Percentiles rank a stretch among this genome's conserved stretches.
These are phyloP conservation scores for Cucurbita ficifolia DNA, from an alignment of 306 rosid genomes.

Conservation along the genomic window DNA sequence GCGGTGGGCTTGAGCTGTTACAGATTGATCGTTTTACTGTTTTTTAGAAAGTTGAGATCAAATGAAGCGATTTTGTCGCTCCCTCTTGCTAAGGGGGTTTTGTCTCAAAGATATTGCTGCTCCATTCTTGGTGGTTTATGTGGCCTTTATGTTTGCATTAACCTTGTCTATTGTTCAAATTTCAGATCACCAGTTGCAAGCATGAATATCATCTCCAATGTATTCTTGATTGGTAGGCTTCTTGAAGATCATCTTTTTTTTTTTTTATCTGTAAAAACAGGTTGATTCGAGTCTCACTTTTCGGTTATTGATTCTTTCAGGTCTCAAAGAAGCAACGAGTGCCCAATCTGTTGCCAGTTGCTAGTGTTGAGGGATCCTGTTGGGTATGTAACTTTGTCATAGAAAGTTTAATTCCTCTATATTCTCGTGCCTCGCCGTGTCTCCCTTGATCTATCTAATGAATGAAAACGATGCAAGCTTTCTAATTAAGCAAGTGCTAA, in stretches of 20 bases:
- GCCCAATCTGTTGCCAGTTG: slow-evolving; percentile 87
- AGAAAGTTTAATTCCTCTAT: not conserved
- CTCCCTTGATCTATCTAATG: not conserved
- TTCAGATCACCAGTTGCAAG: slow-evolving; percentile 81
- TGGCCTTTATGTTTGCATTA: not conserved
- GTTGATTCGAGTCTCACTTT: not conserved
- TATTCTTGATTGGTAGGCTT: slow-evolving; percentile 77
- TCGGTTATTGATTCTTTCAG: slow-evolving; percentile 19
- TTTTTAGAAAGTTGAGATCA: not conserved
- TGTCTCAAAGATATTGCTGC: not conserved
- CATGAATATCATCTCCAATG: slow-evolving; percentile 95
- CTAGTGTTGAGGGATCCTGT: slow-evolving; percentile 67
- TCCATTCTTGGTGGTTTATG: not conserved
- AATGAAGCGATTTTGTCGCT: not conserved
- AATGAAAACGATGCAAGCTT: not conserved
- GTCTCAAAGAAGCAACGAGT: slow-evolving; percentile 88
- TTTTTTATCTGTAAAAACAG: not conserved
- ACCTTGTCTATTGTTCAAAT: slow-evolving; percentile 1
- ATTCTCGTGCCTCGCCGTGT: not conserved
- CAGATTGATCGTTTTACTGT: not conserved
- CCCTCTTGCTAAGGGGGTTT: not conserved
- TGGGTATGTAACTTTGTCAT: slow-evolving; percentile 24
- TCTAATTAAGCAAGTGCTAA: not conserved
- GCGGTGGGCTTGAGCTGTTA: too few species aligned
- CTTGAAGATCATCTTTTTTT: not conserved